phyloP scores from a whole-genome alignment of 352 stramenopile species.

The Phytophthora cactorum region DNA sequence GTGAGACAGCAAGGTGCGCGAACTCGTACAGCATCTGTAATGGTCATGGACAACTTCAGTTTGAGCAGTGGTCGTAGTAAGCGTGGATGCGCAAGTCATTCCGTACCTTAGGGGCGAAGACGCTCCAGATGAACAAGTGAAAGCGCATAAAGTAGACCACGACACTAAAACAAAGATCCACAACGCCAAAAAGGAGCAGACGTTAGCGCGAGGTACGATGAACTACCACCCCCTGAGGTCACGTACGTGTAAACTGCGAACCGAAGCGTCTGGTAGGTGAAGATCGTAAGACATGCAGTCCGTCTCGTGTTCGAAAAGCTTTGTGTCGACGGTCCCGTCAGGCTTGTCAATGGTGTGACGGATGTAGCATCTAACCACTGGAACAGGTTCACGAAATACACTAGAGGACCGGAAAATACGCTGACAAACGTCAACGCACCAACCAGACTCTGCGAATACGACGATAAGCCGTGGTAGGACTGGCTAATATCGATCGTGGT shows the following conservation, averaged over 20 bases:
- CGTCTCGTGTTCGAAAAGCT: conserved; percentile 2
- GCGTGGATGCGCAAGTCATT: background rate
- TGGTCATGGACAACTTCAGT: conserved; percentile 6
- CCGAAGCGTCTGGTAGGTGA: conserved; percentile 64
- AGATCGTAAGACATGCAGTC: conserved; percentile 39
- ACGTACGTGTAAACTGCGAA: conserved; percentile 76
- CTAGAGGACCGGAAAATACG: conserved; percentile 76
- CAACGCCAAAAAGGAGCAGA: background rate
- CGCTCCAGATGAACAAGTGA: conserved; percentile 92
- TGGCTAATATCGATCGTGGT: conserved; percentile 91
- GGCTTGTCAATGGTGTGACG: conserved; percentile 1
- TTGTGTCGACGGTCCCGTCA: background rate
- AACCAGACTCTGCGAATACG: conserved; percentile 86
- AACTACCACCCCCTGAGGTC: background rate
- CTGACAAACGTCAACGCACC: conserved; percentile 77
- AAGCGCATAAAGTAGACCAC: conserved; percentile 91
- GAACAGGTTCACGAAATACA: conserved; percentile 56
- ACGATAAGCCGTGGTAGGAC: conserved; percentile 80
- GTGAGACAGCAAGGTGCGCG: conserved; percentile 48
- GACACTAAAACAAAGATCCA: conserved; percentile 37
- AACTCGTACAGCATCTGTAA: conserved; percentile 83
- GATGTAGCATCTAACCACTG: conserved; percentile 42
- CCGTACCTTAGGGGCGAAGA: conserved; percentile 89
- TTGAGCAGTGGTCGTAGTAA: background rate
- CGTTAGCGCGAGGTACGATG: conserved; percentile 3